Percentiles rank a stretch among this genome's conserved stretches.
Evolutionary conservation across 2,329 filamentous ascomycete genomes (phyloP).

Genomic region (Chaetomiaceae sp.): DNA sequence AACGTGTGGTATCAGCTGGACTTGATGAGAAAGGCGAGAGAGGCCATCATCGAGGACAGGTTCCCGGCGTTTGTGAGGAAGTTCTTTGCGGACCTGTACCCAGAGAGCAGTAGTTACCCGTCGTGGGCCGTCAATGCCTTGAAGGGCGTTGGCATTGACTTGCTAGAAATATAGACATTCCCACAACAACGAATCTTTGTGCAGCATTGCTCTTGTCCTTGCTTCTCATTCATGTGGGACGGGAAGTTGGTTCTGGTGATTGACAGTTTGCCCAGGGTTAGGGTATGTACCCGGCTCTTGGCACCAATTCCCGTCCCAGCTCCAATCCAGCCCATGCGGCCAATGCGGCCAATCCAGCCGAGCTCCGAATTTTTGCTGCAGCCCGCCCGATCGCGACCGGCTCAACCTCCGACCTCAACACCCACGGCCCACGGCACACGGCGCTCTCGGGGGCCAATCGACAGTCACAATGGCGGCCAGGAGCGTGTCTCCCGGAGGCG

Average conservation of each 20-base stretch:
- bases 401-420: conserved; percentile 7
- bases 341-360: neutral
- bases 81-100: conserved; percentile 75
- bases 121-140: conserved; percentile 81
- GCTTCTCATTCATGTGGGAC: too few relatives aligned
- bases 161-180: conserved; percentile 40
- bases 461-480: conserved; percentile 28
- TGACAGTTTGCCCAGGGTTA: conserved; percentile 13
- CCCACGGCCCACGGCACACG: conserved; percentile 8
- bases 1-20: conserved; percentile 91
- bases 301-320: neutral
- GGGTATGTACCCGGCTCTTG: conserved; percentile 13
- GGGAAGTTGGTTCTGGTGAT: too few relatives aligned
- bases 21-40: conserved; percentile 70
- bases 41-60: conserved; percentile 73
- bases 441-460: conserved; percentile 7
- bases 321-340: neutral
- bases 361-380: conserved; percentile 23
- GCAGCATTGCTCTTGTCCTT: too few relatives aligned
- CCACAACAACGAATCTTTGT: neutral
- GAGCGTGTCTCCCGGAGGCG: conserved; percentile 54
- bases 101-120: conserved; percentile 64
- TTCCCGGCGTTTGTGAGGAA: conserved; percentile 72
- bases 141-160: conserved; percentile 71
- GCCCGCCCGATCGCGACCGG: conserved; percentile 8